Base-by-base conservation (phyloP, 2,329 filamentous ascomycete genomes). In the Coniella lustricola region DNA sequence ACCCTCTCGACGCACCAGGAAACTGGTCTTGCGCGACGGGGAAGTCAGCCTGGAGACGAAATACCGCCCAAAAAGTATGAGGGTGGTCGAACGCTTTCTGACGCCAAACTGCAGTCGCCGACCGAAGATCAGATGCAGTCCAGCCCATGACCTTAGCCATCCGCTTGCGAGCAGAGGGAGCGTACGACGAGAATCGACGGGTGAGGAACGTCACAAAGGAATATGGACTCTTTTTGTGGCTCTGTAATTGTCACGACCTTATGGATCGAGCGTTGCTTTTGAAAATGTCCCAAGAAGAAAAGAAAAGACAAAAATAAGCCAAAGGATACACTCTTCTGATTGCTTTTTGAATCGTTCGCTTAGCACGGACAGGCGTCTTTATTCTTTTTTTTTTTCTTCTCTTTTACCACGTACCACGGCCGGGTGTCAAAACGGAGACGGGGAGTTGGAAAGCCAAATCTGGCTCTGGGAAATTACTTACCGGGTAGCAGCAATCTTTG, bases 1-100 rank as follows among this genome's bases (percentile, higher is more conserved):
- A 84, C 79, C 0, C 64, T 75, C 20, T 65, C 73, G 17, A 73
- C 74, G 50, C 71, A 75, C 41, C 72, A 74, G 42, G 77, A 80
- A 38, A 59, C 66, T 0, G 71, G 68, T 1, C 54, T 71, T 31
- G 62, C 71, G 55, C 65, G 72, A 37, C 69, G 73, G 21, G 72
- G 70, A 5, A 79, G 76, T 51, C 70, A 75, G 44, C 75, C 78
- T 52, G 60, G 58, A 50, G 39, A 54, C 49, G 35, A 52, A 43
- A 51, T 49, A 9, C 41, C 45, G 38, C 44, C 54, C 20, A 68
- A 65, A 52, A 71, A 68, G 44, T 63, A 57, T 48, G 70, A 72
- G 37, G 60, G 62, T n/a, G 57, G 63, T 36, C 68, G 73, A 52
- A 65, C 63, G n/a, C 53, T 70, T 3, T 62, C 65, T 2, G 65